Evolutionary conservation across 352 stramenopile genomes (phyloP).

Genomic region (Phytophthora vignae): DNA sequence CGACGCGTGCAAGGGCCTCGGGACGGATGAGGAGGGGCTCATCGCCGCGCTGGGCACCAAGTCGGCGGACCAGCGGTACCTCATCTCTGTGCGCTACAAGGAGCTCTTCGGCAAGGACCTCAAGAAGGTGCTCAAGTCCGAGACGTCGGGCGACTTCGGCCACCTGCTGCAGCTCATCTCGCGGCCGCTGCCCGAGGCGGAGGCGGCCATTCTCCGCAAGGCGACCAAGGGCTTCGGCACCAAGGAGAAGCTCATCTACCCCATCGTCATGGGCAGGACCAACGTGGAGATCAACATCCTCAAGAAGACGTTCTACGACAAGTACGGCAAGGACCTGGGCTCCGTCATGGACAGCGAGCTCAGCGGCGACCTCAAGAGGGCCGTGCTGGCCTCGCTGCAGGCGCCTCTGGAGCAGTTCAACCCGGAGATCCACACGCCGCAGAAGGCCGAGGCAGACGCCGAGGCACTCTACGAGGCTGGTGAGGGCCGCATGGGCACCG

Average conservation of each 20-base stretch:
- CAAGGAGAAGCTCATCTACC: conserved; percentile 78
- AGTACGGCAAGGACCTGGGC: conserved; percentile 66
- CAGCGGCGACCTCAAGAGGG: conserved; percentile 76
- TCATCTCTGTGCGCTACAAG: conserved; percentile 74
- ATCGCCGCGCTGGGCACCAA: conserved; percentile 61
- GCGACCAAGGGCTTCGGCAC: conserved; percentile 78
- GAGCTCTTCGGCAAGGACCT: conserved; percentile 67
- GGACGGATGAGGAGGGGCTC: conserved; percentile 67
- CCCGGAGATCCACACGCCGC: conserved; percentile 60
- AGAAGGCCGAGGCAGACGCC: conserved; percentile 67
- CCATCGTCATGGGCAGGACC: conserved; percentile 68
- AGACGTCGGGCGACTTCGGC: conserved; percentile 72
- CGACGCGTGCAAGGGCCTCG: conserved; percentile 69
- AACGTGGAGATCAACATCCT: conserved; percentile 81
- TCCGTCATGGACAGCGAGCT: conserved; percentile 69
- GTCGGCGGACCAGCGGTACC: conserved; percentile 63
- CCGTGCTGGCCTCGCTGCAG: conserved; percentile 76
- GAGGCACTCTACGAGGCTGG: conserved; percentile 75
- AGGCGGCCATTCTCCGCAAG: conserved; percentile 67
- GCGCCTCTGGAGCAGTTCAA: conserved; percentile 61
- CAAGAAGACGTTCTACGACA: conserved; percentile 82
- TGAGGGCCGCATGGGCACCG: conserved; percentile 72
- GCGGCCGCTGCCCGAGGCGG: conserved; percentile 63
- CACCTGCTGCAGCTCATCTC: conserved; percentile 68
- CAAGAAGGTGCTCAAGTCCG: conserved; percentile 66